Base-by-base conservation (phyloP, 2,329 filamentous ascomycete genomes). In the Tolypocladium guangdongense region DNA sequence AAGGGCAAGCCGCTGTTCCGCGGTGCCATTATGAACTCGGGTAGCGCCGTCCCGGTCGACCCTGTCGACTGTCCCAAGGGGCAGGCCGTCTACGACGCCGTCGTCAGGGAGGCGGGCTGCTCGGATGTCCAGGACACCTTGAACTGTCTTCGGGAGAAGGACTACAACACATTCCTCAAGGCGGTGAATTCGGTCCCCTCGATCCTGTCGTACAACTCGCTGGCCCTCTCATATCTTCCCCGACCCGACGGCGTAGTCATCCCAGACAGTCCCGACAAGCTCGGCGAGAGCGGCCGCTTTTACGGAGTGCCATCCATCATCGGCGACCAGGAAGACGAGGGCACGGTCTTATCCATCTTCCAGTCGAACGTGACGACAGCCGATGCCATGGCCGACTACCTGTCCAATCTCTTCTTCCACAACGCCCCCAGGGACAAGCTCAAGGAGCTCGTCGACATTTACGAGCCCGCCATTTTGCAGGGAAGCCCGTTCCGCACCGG, bases 301-400 rank as follows among this genome's bases (percentile, higher is more conserved):
- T 66, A 75, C 22, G 68, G 71, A 1, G 74, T 78, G 2, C 75
- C 76, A 37, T 72, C 74, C 69, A 78, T 78, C 58, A 78, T 87
- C 39, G 87, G 88, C 43, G 79, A 89, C 63, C 86, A 90, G 66
- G 87, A 91, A 71, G 88, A 92, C 63, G 87, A 92, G 67, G 87
- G 87, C 20, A 90, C 87, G 0, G 67, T 91, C 2, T 90, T 91
- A 64, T 74, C 83, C 6, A 73, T 91, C 36, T 84, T 85, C 65
- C 85, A 88, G 58, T 64, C 68, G 35, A 88, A 90, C 64, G 71
- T 91, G 50, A 87, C 80, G 11, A 85, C 76, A 1, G 81, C 76
- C 0, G 68, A 69, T 1, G 68, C 81, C 7, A 59, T 91, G 0
- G 74, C 82, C 36, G 69, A 76, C 20, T 92, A 92, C 62, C 68